Evolutionary conservation across 371 early-diverging fungal species (phyloP).

Genomic region (Saksenaea oblongispora): DNA sequence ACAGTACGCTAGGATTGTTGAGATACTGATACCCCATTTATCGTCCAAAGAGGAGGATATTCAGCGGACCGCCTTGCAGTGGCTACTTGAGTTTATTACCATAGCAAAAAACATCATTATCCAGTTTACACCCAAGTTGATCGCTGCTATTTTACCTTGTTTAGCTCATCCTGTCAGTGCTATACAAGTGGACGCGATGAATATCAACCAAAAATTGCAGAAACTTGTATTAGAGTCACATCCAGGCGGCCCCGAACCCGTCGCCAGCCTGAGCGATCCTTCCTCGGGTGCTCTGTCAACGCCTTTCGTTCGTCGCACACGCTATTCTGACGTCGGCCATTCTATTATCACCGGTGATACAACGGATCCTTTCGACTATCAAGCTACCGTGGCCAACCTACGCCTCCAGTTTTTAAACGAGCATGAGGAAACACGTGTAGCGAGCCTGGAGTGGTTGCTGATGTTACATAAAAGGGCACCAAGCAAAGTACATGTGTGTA

Average conservation of each 20-base stretch:
- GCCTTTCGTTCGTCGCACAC: slow-evolving; percentile 1
- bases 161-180: slow-evolving; percentile 72
- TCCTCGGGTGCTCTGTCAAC: not conserved
- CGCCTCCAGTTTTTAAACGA: slow-evolving; percentile 79
- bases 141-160: slow-evolving; percentile 78
- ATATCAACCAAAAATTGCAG: slow-evolving; percentile 74
- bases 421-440: slow-evolving; percentile 86
- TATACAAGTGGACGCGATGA: slow-evolving; percentile 71
- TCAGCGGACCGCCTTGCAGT: slow-evolving; percentile 81
- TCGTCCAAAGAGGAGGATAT: slow-evolving; percentile 82
- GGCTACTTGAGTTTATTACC: slow-evolving; percentile 85
- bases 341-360: not conserved
- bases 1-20: slow-evolving; percentile 76
- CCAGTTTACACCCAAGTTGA: slow-evolving; percentile 71
- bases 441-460: slow-evolving; percentile 88
- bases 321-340: slow-evolving; percentile 1
- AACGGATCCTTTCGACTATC: slow-evolving; percentile 74
- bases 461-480: slow-evolving; percentile 92
- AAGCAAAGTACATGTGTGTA: slow-evolving; percentile 42
- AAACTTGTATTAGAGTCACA: slow-evolving; percentile 66
- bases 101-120: slow-evolving; percentile 79
- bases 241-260: slow-evolving; percentile 26
- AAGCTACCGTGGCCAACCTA: slow-evolving; percentile 73
- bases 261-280: slow-evolving; percentile 27
- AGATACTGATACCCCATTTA: slow-evolving; percentile 81